These are phyloP conservation scores for Musa itinerans DNA, from an alignment of 176 grass and related monocot genomes.

Conservation along the genomic window DNA sequence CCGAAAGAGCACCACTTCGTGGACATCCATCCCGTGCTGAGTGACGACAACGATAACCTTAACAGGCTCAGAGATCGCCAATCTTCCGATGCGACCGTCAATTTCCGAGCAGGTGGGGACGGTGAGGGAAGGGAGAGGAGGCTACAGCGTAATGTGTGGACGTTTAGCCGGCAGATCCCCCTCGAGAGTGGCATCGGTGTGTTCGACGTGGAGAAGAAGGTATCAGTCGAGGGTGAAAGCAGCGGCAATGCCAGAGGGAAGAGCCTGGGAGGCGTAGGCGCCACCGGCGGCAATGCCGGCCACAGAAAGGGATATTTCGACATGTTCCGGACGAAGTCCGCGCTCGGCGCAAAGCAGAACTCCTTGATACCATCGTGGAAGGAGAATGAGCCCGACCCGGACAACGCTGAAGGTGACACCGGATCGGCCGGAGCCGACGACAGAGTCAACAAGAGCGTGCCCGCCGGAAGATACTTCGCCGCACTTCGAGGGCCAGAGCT, in stretches of 20 bases:
- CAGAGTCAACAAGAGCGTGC: conserved; percentile 69
- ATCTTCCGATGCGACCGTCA: conserved; percentile 35
- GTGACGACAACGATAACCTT: conserved; percentile 22
- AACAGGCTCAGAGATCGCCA: conserved; percentile 13
- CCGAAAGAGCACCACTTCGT: conserved; percentile 18
- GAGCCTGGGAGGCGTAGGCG: conserved; percentile 50
- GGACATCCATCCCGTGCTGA: conserved; percentile 29
- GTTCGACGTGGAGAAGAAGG: conserved; percentile 52
- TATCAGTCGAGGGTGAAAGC: conserved; percentile 12
- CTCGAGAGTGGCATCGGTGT: conserved; percentile 68
- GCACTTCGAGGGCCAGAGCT: conserved; percentile 92
- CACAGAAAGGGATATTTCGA: conserved; percentile 65
- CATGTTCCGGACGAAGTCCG: conserved; percentile 92
- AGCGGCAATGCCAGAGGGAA: conserved; percentile 22
- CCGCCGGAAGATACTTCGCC: conserved; percentile 91
- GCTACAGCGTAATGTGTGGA: conserved; percentile 26
- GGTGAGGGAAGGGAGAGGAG: conserved; percentile 24
- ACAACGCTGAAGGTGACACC: conserved; percentile 35
- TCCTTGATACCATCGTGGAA: conserved; percentile 49
- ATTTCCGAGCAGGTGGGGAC: conserved; percentile 5
- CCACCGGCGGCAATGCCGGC: conserved; percentile 6
- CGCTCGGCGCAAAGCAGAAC: conserved; percentile 60
- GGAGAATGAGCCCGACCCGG: conserved; percentile 39
- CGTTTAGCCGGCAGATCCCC: conserved; percentile 72
- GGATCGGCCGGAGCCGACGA: conserved; percentile 30